Base-by-base conservation (phyloP, 352 stramenopile species). In the Globisporangium cystogenes region DNA sequence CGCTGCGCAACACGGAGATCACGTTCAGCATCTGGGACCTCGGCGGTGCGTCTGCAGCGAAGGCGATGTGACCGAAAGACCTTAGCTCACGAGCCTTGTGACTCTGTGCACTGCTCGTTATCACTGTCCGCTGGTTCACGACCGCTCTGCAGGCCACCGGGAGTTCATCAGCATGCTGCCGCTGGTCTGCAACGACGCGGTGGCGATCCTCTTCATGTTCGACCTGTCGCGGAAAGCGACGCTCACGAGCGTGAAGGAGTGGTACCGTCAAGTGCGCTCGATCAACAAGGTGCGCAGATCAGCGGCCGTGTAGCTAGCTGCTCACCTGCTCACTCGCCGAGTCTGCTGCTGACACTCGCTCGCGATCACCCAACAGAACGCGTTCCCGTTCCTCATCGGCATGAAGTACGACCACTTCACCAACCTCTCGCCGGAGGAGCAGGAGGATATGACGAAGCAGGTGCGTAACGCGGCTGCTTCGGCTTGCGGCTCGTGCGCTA, bases 181-280 rank as follows among this genome's bases (percentile, higher is more conserved):
- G 39, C 83, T 98, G 15, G 87, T 98, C 20, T 97, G 91, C 80
- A 97, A 97, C 59, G 92, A 98, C 59, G 91, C 91, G 0, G 86
- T 97, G 15, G 91, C 90, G 23, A 96, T 97, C 37, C 75, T 97
- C n/a, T 98, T 98, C 68, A 97, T 98, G 90, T 98, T 98, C 62
- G 92, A 97, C 54, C 69, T 98, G 26, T 89, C 88, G 37, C 74
- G 89, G n/a, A 96, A 96, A 58, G 79, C 81, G 12, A 97, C 90
- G 39, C 77, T 98, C 21, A 92, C 86, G 27, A 96, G 84, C 55
- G 72, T 98, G 33, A 96, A 96, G 60, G 92, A 98, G 63, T 98
- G 92, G 92, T 95, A 95, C 67, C 77, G 83, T 40, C 85, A 95
- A 82, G 85, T 95, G 43, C 82, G 85, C 48, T 86, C 81, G 5